Base-by-base conservation (phyloP, 2,329 filamentous ascomycete genomes). In the Laburnicola sp. region DNA sequence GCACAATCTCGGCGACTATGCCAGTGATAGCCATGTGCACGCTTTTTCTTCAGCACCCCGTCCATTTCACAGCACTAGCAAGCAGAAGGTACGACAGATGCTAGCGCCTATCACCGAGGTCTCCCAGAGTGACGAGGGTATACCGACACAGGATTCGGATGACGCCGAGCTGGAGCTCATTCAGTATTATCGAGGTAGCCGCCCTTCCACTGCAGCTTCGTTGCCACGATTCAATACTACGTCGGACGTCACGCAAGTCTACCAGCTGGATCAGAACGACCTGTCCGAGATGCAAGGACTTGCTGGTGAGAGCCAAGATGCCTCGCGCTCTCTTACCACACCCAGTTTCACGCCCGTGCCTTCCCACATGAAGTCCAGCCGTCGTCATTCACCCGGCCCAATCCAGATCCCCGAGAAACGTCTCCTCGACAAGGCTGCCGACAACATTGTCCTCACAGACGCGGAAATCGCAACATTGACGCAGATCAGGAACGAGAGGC, bases 381-480 rank as follows among this genome's bases (percentile, higher is more conserved):
- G 6, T 37, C 53, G 4, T 23, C 25, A 2, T 10, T 9, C 1
- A 9, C 30, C 26, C 6, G 56, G 64, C 32, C 63, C 63, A 16
- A 48, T 68, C 11, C 64, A 68, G 36, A 47, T 23, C 1, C 22
- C 58, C 2, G 65, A 69, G 48, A 45, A 60, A 37, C 50, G 39
- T n/a, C 59, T 63, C 30, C 59, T 69, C 10, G 58, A 65, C 46
- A 53, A 44, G 3, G 40, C 53, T 9, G 59, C 64, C 28, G 37
- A 54, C 5, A 26, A 46, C 1, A 45, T 64, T 6, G 45, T 10
- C 9, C 16, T 5, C 22, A 21, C 10, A 39, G 36, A 23, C 22
- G 10, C n/a, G 32, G 10, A 36, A 16, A 11, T 16, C 32, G 16
- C 16, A 16, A 16, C 16, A 16, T 16, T 16, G 16, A 16, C 16